phyloP scores from a whole-genome alignment of 345 rosid species.

The Abelmoschus esculentus region DNA sequence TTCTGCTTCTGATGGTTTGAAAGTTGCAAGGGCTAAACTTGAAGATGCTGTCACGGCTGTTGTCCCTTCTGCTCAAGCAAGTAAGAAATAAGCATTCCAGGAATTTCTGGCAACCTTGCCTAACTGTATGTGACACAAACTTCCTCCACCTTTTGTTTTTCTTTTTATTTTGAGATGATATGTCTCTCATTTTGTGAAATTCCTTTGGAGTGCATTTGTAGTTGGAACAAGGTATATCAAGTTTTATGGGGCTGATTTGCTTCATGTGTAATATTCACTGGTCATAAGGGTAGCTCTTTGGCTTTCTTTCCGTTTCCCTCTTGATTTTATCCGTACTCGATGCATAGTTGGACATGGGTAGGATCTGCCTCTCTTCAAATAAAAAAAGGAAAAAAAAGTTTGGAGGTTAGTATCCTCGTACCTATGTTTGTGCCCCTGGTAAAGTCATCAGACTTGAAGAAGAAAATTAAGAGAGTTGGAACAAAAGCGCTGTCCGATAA shows the following conservation, averaged over 20 bases:
- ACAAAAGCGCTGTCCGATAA: too few species aligned
- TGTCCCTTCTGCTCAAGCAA: constrained; percentile 37
- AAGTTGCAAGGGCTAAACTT: constrained; percentile 30
- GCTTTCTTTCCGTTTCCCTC: background rate
- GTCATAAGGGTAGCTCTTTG: constrained; percentile 21
- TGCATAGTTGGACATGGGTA: too few species aligned
- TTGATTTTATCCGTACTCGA: background rate
- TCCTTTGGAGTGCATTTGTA: constrained; percentile 14
- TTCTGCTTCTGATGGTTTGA: constrained; percentile 29
- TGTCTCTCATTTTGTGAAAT: constrained; percentile 18
- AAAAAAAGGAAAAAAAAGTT: too few species aligned
- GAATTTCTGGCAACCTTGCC: constrained; percentile 5
- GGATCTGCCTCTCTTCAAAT: too few species aligned
- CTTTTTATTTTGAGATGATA: constrained; percentile 17
- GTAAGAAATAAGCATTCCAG: constrained; percentile 29
- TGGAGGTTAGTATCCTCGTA: too few species aligned
- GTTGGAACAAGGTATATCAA: constrained; percentile 26
- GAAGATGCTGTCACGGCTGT: constrained; percentile 30
- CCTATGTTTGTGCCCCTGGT: too few species aligned
- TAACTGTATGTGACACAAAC: constrained; percentile 15
- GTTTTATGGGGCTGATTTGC: constrained; percentile 24
- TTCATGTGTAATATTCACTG: constrained; percentile 42
- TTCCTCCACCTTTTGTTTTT: constrained; percentile 5
- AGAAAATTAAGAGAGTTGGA: too few species aligned
- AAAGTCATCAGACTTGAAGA: too few species aligned